Evolutionary conservation across 306 rosid species (phyloP), one percentile per base, ranked within the genome.

Genomic region (Corylus americana): DNA sequence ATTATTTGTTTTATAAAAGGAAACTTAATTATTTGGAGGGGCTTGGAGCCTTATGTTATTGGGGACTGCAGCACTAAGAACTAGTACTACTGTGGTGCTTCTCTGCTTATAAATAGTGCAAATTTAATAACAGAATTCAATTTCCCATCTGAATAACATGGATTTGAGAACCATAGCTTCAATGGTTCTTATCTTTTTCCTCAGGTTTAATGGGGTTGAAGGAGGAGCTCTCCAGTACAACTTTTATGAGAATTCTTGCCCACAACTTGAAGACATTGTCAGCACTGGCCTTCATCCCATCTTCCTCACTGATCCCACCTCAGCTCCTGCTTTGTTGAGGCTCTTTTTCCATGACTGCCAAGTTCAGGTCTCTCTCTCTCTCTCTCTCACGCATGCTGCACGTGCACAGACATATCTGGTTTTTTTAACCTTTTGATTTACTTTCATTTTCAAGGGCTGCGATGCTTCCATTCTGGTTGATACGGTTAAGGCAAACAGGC

Each of bases 341-440:
- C 87, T 84, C 55, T 37, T 80, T 82, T 84, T 84, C 76, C 84
- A 80, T 72, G 87, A 84, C 45, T 80, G 87, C 79, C 87, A 84
- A 77, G 84, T 84, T 67, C 81, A 77, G 79, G 86, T 70, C 63
- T 72, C 25, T 59, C 69, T 48, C 51, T 48, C 7, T 59, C 39
- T 31, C 35, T 31, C 35, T 31, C 37, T 22, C 25, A 27, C 13
- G 27, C n/a, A 29, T 31, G 35, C 35, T 31, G 35, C 45, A 12
- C 47, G 31, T 17, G 4, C 45, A 11, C n/a, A 35, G 3, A 35
- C 3, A 31, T 25, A 66, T 66, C 20, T 18, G 14, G 13, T 4
- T 16, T 20, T 58, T 9, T 67, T 8, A 7, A 22, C 13, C 4
- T 22, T 7, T 16, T 25, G 16, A 27, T 14, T 0, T 14, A 14